Evolutionary conservation across 371 early-diverging fungal species (phyloP).

Genomic region (Neoconidiobolus thromboides): DNA sequence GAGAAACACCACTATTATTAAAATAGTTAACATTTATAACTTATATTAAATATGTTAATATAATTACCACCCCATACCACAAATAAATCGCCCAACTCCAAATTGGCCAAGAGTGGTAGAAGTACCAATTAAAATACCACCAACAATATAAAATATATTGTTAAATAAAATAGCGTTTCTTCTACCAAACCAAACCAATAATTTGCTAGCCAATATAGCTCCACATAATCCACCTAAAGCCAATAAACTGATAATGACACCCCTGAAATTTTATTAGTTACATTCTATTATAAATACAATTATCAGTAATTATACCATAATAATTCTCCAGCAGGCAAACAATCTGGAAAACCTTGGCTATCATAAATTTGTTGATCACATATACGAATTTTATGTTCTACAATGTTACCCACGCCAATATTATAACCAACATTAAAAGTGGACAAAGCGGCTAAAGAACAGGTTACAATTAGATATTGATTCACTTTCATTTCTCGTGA

Average conservation of each 20-base stretch:
- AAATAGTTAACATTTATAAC: too few relatives aligned
- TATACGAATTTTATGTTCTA: not conserved
- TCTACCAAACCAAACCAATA: constrained; percentile 41
- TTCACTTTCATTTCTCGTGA: not conserved
- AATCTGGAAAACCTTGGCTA: not conserved
- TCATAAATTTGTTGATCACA: not conserved
- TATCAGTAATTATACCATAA: not conserved
- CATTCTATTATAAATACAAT: not conserved
- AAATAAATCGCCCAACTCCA: constrained; percentile 56
- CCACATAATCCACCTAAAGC: constrained; percentile 57
- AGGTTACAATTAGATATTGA: not conserved
- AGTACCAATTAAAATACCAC: constrained; percentile 36
- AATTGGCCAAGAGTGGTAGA: constrained; percentile 38
- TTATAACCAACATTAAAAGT: not conserved
- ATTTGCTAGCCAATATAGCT: constrained; percentile 32
- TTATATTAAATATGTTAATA: too few relatives aligned
- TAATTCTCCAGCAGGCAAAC: not conserved
- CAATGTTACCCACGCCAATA: not conserved
- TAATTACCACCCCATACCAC: constrained; percentile 38
- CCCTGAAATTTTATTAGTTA: constrained; percentile 10
- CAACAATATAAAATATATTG: constrained; percentile 39
- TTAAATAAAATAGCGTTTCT: constrained; percentile 38
- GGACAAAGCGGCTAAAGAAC: not conserved
- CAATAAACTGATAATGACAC: constrained; percentile 41
- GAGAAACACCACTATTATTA: constrained; percentile 39